phyloP scores from a whole-genome alignment of 208 protist species.

The Borovskyia barvae region DNA sequence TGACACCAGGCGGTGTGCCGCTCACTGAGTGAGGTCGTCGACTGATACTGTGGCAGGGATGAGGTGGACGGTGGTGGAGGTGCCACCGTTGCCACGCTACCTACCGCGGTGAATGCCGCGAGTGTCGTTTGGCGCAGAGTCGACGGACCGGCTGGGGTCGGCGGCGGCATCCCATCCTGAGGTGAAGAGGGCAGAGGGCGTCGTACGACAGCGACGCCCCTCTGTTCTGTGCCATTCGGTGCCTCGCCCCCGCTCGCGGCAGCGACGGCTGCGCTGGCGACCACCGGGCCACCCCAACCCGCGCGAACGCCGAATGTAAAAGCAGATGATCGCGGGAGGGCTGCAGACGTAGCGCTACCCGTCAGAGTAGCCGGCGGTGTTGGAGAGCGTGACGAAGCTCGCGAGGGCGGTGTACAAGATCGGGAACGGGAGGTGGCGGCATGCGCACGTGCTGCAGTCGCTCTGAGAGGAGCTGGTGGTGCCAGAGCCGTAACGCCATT shows the following conservation, averaged over 20 bases:
- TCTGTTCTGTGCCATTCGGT: too few relatives aligned
- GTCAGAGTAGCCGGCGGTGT: background rate
- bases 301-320: slow-evolving; percentile 5
- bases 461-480: background rate
- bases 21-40: too few relatives aligned
- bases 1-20: too few relatives aligned
- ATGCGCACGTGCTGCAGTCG: slow-evolving; percentile 11
- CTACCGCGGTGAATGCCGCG: background rate
- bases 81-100: background rate
- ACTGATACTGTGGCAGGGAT: too few relatives aligned
- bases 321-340: background rate
- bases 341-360: background rate
- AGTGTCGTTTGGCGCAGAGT: slow-evolving; percentile 11
- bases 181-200: too few relatives aligned
- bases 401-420: slow-evolving; percentile 2
- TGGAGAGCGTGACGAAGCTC: slow-evolving; percentile 9
- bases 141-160: too few relatives aligned
- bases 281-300: too few relatives aligned
- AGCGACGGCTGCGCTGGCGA: too few relatives aligned
- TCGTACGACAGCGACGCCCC: too few relatives aligned
- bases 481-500: too few relatives aligned
- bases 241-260: too few relatives aligned
- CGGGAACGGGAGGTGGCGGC: slow-evolving; percentile 10
- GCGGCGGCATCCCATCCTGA: too few relatives aligned
- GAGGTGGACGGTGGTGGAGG: background rate